Conservation (phyloP, 306 rosid genomes). For the Purshia tridentata region DNA sequence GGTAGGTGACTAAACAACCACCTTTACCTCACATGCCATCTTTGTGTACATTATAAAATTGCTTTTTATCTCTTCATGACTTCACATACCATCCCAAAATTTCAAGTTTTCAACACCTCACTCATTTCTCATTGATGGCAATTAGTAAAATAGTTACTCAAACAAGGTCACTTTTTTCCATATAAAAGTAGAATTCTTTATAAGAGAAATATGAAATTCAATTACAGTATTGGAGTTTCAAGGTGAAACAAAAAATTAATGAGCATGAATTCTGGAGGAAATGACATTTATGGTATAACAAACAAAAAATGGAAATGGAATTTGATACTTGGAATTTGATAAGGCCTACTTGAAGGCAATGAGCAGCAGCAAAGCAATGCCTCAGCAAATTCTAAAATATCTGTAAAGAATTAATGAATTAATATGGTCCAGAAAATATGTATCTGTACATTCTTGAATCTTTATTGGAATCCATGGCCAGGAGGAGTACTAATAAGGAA, state of each 20-base stretch:
- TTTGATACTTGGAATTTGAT: conserved; percentile 23
- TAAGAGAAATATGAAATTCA: conserved; percentile 17
- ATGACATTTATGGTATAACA: conserved; percentile 32
- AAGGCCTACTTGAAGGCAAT: conserved; percentile 30
- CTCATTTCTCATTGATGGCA: conserved; percentile 43
- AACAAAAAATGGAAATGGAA: neutral
- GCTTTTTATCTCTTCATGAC: conserved; percentile 36
- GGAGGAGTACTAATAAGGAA: neutral
- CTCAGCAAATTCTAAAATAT: conserved; percentile 30
- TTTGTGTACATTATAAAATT: conserved; percentile 46
- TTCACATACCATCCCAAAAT: conserved; percentile 37
- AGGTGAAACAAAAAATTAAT: conserved; percentile 30
- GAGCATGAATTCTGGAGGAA: conserved; percentile 19
- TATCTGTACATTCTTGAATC: conserved; percentile 52
- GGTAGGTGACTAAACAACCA: conserved; percentile 99
- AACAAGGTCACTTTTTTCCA: conserved; percentile 43
- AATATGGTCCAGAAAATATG: conserved; percentile 38
- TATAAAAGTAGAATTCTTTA: conserved; percentile 17
- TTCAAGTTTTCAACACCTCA: conserved; percentile 61
- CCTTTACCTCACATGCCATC: conserved; percentile 66
- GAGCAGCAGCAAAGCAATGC: conserved; percentile 34
- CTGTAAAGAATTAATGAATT: conserved; percentile 71
- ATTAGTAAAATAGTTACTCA: conserved; percentile 16
- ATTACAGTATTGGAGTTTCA: conserved; percentile 25
- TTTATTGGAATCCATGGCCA: conserved; percentile 29